Conservation (phyloP, 2,329 filamentous ascomycete genomes). For the Pseudogymnoascus sp. region DNA sequence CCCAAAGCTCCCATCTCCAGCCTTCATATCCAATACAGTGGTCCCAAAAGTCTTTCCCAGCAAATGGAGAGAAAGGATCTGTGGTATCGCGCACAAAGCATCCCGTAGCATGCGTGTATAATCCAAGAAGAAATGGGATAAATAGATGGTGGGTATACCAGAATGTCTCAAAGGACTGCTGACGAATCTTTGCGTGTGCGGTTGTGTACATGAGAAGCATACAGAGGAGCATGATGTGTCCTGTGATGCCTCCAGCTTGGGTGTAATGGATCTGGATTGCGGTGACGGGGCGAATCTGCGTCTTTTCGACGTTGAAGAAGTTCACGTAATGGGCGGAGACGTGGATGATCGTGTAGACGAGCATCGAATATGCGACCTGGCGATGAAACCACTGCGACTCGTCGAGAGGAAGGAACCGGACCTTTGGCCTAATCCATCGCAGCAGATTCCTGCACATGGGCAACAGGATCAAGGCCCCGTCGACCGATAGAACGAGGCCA, state of each 20-base stretch:
- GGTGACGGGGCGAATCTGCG: conserved; percentile 68
- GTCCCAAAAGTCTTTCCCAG: conserved; percentile 70
- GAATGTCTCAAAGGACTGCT: conserved; percentile 96
- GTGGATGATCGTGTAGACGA: conserved; percentile 75
- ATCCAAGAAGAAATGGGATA: conserved; percentile 82
- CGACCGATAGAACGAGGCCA: conserved; percentile 73
- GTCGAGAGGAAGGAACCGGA: conserved; percentile 84
- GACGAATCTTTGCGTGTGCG: conserved; percentile 83
- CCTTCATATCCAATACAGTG: conserved; percentile 94
- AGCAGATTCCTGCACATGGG: conserved; percentile 92
- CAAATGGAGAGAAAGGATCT: conserved; percentile 71
- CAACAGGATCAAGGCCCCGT: conserved; percentile 79
- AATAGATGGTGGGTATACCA: conserved; percentile 99
- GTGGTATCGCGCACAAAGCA: conserved; percentile 88
- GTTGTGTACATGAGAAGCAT: conserved; percentile 99
- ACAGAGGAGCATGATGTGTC: conserved; percentile 96
- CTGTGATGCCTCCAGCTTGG: conserved; percentile 83
- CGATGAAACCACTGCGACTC: conserved; percentile 96
- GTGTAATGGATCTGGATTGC: conserved; percentile 89
- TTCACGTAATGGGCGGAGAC: conserved; percentile 86
- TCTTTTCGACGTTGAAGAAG: conserved; percentile 90
- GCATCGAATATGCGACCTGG: conserved; percentile 81
- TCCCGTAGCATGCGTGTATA: conserved; percentile 92
- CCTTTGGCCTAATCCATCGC: conserved; percentile 74
- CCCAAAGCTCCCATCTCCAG: conserved; percentile 93